Evolutionary conservation across 1,139 yeast species (phyloP), one percentile per base, ranked within the genome.

Genomic region (Hanseniaspora sp.): DNA sequence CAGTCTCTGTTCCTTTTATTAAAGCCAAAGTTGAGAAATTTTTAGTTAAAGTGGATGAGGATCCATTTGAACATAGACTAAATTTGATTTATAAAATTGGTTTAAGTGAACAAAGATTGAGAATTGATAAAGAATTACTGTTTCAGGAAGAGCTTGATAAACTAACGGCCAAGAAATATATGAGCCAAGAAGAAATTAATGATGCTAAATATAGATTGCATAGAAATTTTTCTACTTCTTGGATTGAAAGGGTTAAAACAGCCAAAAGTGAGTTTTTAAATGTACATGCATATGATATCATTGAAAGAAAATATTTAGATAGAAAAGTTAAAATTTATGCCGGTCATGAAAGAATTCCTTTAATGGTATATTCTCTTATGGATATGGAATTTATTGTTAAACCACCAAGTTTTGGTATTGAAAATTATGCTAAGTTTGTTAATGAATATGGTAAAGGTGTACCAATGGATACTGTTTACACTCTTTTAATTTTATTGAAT

Each of bases 61-160:
- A 87, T 67, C 85, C 88, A 2, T 87, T 88, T 67, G 96, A 88
- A 66, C 71, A 81, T n/a, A 85, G 85, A 60, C 68, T 88, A 51
- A 79, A 79, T 13, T 73, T 85, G 71, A 82, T 84, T 39, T 84
- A 75, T 64, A 86, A 83, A 61, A 73, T 84, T 15, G 95, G 95
- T 1, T 62, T 74, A 48, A 69, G 78, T 3, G 95, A 86, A 60
- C 94, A 83, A 62, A 70, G 77, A 52, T 75, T 76, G 55, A 69
- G 96, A 51, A 56, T 79, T 46, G 86, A 82, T 56, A 78, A 81
- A 60, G 65, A 72, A 44, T 66, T 69, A n/a, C 69, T 77, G 6
- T 80, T 83, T 61, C 80, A 81, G 37, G 65, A 60, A 23, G 60
- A 60, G 34, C 52, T 54, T 35, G 52, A 34, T 23, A 18, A 31